Conservation (phyloP, 176 grass and related monocot species). For the Luzula sylvatica region DNA sequence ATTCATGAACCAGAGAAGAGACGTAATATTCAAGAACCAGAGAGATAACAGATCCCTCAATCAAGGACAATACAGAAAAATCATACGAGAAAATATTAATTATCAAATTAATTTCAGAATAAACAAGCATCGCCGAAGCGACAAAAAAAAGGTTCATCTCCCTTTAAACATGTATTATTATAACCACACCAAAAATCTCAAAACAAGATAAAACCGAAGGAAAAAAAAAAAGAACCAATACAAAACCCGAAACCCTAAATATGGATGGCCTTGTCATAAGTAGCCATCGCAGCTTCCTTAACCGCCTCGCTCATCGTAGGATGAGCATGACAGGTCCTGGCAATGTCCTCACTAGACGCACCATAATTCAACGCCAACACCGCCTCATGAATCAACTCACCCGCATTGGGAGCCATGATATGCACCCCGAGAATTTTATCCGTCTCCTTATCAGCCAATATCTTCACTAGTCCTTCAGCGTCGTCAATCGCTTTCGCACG, state of each 20-base stretch:
- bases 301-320: constrained; percentile 84
- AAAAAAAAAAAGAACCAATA: constrained; percentile 2
- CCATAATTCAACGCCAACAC: constrained; percentile 75
- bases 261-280: constrained; percentile 64
- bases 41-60: too few relatives aligned
- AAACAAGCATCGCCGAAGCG: constrained; percentile 6
- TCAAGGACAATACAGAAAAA: too few relatives aligned
- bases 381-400: constrained; percentile 79
- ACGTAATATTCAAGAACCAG: too few relatives aligned
- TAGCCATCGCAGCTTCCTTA: constrained; percentile 78
- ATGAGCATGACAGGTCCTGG: constrained; percentile 70
- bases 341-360: constrained; percentile 73
- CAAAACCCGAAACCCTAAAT: constrained; percentile 17
- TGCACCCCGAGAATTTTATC: constrained; percentile 76
- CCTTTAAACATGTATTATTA: constrained; percentile 3
- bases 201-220: constrained; percentile 6
- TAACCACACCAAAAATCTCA: constrained; percentile 10
- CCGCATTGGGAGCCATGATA: constrained; percentile 70
- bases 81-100: too few relatives aligned
- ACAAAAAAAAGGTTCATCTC: constrained; percentile 10
- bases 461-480: constrained; percentile 76
- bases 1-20: too few relatives aligned
- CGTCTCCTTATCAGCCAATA: constrained; percentile 66
- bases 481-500: constrained; percentile 79
- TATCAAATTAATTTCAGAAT: background rate